Base-by-base conservation (phyloP, 169 alveolate genomes). In the Plasmodium berghei region DNA sequence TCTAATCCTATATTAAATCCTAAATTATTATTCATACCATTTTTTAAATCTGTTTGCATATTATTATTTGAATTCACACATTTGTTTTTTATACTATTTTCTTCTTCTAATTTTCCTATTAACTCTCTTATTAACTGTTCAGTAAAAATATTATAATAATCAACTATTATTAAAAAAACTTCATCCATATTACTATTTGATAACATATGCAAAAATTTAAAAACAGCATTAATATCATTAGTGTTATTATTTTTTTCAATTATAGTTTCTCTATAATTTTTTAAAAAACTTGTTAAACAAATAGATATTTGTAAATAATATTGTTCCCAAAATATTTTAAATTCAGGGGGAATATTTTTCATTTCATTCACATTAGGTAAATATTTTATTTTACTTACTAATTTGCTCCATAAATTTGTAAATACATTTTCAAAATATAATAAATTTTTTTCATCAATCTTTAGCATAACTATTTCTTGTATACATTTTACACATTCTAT, bases 61-160 rank as follows among this genome's bases (percentile, higher is more conserved):
- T 88, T 28, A 20, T 91, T 93, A 9, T 77, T 48, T 45, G 87
- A 67, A 64, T 69, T 70, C 3, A 1, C 0, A 34, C 42, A 34
- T 18, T 94, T 87, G 58, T 94, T 91, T 55, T 77, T 80, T 24
- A 88, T 74, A 55, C 88, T 91, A 14, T 91, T 91, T 16, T 90
- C 93, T 40, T 73, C 92, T 75, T 90, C 93, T 75, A 91, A 95
- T 22, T 93, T 88, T 59, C 92, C 93, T 73, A 92, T 89, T 28
- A 94, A 90, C 66, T 95, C 97, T n/a, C 95, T 94, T 26, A 93
- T 92, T 24, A 97, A 74, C 42, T 93, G 90, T 55, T 93, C 96
- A 0, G 99, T 96, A 88, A 99, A 96, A 59, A 94, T 91, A 64
- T 96, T 98, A 99, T 99, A 99, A 93, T 97, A 98, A 86, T 98